Evolutionary conservation across 2,329 filamentous ascomycete species (phyloP).

Genomic region (Simplicillium aogashimaense): DNA sequence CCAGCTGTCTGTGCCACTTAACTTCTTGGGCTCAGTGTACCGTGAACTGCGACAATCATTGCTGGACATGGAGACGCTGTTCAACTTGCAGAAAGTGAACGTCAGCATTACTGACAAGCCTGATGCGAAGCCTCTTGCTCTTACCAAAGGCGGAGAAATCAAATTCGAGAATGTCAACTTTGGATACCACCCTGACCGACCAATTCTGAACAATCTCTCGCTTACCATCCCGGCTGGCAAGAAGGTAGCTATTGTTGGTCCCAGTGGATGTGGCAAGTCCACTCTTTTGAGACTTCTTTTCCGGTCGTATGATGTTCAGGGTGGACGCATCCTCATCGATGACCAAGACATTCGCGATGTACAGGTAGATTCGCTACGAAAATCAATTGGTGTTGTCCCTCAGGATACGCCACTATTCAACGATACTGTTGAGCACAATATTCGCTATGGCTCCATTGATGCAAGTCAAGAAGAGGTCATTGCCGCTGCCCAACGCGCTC

Average conservation of each 20-base stretch:
- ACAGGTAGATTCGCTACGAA: conserved; percentile 69
- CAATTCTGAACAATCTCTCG: conserved; percentile 74
- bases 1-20: conserved; percentile 90
- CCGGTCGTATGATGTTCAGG: conserved; percentile 84
- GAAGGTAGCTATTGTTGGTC: conserved; percentile 91
- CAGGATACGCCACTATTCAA: conserved; percentile 98
- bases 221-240: conserved; percentile 91
- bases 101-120: conserved; percentile 72
- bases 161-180: conserved; percentile 92
- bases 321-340: conserved; percentile 80
- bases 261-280: conserved; percentile 92
- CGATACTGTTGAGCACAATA: conserved; percentile 91
- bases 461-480: conserved; percentile 64
- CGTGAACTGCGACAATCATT: conserved; percentile 89
- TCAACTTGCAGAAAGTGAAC: conserved; percentile 95
- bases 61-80: conserved; percentile 96
- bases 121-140: conserved; percentile 60
- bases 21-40: conserved; percentile 97
- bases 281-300: conserved; percentile 86
- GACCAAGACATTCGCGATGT: conserved; percentile 85
- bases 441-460: conserved; percentile 78
- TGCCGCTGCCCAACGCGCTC: conserved; percentile 70
- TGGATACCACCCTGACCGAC: conserved; percentile 77
- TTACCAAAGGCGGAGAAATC: conserved; percentile 78
- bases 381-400: conserved; percentile 86